phyloP scores from a whole-genome alignment of 108 stramenopile genomes.

The Skeletonema marinoi region DNA sequence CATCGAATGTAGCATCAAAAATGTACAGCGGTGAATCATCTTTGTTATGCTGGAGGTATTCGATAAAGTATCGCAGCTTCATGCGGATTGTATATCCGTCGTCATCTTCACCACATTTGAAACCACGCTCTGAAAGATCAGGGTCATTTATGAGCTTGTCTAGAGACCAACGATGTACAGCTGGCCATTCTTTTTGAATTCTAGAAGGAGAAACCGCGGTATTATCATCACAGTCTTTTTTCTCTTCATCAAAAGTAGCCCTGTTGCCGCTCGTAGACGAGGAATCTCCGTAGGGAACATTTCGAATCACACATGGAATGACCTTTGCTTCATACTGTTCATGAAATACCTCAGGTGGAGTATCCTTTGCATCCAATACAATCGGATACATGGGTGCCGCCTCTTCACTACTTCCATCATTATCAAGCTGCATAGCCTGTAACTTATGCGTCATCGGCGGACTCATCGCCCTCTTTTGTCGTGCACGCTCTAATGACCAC shows the following conservation, averaged over 20 bases:
- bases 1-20: constrained; percentile 94
- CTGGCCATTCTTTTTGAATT: constrained; percentile 61
- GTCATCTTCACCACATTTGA: constrained; percentile 98
- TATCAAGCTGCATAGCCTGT: background rate
- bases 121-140: constrained; percentile 47
- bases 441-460: background rate
- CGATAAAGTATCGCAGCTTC: constrained; percentile 89
- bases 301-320: constrained; percentile 73
- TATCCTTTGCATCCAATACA: constrained; percentile 59
- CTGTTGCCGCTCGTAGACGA: background rate
- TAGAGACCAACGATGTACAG: constrained; percentile 63
- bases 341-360: constrained; percentile 60
- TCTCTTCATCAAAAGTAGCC: constrained; percentile 16
- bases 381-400: constrained; percentile 37
- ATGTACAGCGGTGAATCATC: constrained; percentile 99
- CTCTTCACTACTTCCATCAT: background rate
- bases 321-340: constrained; percentile 57
- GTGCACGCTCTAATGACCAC: background rate
- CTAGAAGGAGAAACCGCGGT: background rate
- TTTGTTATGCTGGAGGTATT: constrained; percentile 73
- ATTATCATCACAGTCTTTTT: constrained; percentile 16
- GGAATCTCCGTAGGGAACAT: constrained; percentile 59
- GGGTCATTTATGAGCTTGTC: constrained; percentile 51
- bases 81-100: constrained; percentile 92
- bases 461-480: background rate